A percentile compares a stretch with the other conserved stretches of the same genome.
Conservation (phyloP, 2,329 filamentous ascomycete species). For the Calonectria multiphialidica region DNA sequence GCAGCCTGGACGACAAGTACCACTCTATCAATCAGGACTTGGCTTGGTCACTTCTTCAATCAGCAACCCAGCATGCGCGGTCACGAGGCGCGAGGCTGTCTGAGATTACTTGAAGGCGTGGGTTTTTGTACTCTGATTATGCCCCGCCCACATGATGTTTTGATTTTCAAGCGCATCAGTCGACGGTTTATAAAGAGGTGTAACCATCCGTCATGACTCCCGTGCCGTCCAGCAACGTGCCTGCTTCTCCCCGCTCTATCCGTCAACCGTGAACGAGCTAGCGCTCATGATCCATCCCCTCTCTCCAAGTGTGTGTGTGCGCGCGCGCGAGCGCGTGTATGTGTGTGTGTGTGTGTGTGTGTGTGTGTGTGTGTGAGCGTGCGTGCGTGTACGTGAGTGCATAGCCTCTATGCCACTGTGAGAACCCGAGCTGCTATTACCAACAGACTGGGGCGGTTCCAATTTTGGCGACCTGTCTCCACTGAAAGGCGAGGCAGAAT, state of each 20-base stretch:
- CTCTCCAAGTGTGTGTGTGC: background rate
- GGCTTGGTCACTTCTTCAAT: background rate
- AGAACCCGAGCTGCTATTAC: background rate
- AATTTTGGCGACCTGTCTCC: slow-evolving; percentile 8
- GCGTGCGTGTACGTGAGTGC: background rate
- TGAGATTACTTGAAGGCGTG: background rate
- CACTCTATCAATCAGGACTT: slow-evolving; percentile 11
- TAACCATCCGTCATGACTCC: background rate
- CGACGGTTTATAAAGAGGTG: background rate
- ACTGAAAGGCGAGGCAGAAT: slow-evolving; percentile 9
- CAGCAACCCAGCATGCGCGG: background rate
- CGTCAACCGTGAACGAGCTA: background rate
- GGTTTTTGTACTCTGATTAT: background rate
- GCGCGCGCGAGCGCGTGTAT: background rate
- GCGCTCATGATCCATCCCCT: background rate
- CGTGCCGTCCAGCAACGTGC: background rate
- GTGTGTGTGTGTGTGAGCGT: background rate
- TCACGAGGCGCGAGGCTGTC: slow-evolving; percentile 14
- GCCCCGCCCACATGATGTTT: slow-evolving; percentile 10
- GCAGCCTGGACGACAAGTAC: slow-evolving; percentile 21
- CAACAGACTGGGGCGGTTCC: background rate
- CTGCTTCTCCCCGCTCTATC: background rate
- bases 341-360: background rate
- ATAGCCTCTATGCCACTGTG: background rate
- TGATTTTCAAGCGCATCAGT: background rate